Evolutionary conservation across 2,329 filamentous ascomycete genomes (phyloP).

Genomic region (Fusarium brevicatenulatum): DNA sequence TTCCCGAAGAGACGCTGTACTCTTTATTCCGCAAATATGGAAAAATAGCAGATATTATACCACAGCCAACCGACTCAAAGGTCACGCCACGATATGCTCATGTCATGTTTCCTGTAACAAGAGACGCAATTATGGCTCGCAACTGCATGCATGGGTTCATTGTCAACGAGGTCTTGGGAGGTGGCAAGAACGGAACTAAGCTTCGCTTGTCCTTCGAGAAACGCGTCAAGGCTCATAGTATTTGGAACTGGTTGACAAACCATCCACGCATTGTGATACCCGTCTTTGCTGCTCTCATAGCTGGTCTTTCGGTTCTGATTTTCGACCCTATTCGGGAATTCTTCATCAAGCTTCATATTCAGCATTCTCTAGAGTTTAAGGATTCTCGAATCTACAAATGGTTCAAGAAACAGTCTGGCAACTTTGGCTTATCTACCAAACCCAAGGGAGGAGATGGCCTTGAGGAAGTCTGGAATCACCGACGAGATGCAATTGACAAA

Average conservation of each 20-base stretch:
- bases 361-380: slow-evolving; percentile 76
- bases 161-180: slow-evolving; percentile 74
- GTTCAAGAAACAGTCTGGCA: slow-evolving; percentile 73
- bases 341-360: slow-evolving; percentile 89
- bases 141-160: slow-evolving; percentile 91
- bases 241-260: slow-evolving; percentile 86
- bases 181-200: slow-evolving; percentile 78
- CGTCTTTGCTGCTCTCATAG: slow-evolving; percentile 80
- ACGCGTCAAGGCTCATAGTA: slow-evolving; percentile 78
- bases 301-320: slow-evolving; percentile 83
- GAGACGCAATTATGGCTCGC: slow-evolving; percentile 85
- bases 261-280: slow-evolving; percentile 93
- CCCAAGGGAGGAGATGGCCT: slow-evolving; percentile 74
- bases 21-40: slow-evolving; percentile 89
- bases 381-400: slow-evolving; percentile 81
- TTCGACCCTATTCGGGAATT: slow-evolving; percentile 96
- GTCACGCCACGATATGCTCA: slow-evolving; percentile 81
- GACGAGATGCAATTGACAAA: slow-evolving; percentile 82
- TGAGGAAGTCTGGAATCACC: slow-evolving; percentile 86
- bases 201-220: slow-evolving; percentile 87
- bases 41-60: slow-evolving; percentile 85
- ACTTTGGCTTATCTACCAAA: slow-evolving; percentile 69
- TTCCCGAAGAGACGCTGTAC: slow-evolving; percentile 89
- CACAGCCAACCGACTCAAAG: slow-evolving; percentile 88
- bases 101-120: slow-evolving; percentile 77